Base-by-base conservation (phyloP, 2,329 filamentous ascomycete species). In the Orbilia blumenaviensis region DNA sequence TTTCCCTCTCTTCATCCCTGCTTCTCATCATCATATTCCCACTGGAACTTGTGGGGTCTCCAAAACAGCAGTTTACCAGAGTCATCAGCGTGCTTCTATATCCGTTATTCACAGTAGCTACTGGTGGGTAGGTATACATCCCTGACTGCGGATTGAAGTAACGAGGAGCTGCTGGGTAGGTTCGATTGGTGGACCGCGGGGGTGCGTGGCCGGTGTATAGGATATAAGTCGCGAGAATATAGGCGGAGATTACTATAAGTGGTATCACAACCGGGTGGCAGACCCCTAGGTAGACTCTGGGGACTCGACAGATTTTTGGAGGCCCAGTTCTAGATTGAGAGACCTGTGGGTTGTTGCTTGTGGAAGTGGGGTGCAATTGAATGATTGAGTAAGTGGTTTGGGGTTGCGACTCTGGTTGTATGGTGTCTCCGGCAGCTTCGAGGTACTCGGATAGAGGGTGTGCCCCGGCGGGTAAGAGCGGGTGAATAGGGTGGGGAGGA, bases 181-280 rank as follows among this genome's bases (percentile, higher is more conserved):
- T 8, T n/a, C n/a, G n/a, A 16, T 12, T 9, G 34, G n/a, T 9
- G 12, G 3, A 18, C 27, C 23, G 21, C 14, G 3, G 48, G 32
- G 32, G 29, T 2, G 41, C n/a, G 5, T 61, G 56, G 12, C 56
- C 56, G 18, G 12, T 18, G 48, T 75, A 75, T 46, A 68, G 58
- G 16, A 76, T 9, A 8, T 34, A 60, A 2, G 72, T 66, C 36
- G 72, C 56, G 1, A 66, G 14, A 4, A 69, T 10, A 32, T 76
- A 76, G 32, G 48, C 50, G 1, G 36, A n/a, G 3, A 76, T 25
- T 12, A 76, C 72, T 12, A 76, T 38, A 10, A n/a, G 18, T 14
- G 72, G 72, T 18, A 76, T 76, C 18, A 76, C 72, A 9, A 64
- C n/a, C 7, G 72, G 64, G 23, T 76, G 58, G 23, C 72, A 69